Conservation (phyloP, 352 stramenopile genomes). For the Pythium pectinolyticum region DNA sequence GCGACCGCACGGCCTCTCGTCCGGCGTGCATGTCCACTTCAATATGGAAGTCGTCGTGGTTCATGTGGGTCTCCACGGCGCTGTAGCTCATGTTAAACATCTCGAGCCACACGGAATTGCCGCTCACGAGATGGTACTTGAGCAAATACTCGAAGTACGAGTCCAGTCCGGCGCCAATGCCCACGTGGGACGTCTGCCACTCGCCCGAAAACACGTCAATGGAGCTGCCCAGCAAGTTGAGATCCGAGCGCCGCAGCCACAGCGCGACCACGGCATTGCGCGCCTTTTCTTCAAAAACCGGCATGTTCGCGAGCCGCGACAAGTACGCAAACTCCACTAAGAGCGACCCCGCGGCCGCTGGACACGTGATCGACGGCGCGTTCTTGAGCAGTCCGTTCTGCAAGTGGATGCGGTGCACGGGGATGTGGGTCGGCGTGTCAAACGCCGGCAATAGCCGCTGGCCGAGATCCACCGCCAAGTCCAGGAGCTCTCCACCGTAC, state of each 20-base stretch:
- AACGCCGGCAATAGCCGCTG: conserved; percentile 96
- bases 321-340: conserved; percentile 96
- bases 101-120: conserved; percentile 87
- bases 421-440: conserved; percentile 93
- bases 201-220: conserved; percentile 91
- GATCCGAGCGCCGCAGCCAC: conserved; percentile 67
- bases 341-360: conserved; percentile 95
- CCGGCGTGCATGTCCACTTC: conserved; percentile 89
- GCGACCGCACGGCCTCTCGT: conserved; percentile 50
- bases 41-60: conserved; percentile 74
- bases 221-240: conserved; percentile 94
- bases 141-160: conserved; percentile 98
- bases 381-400: conserved; percentile 43
- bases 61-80: conserved; percentile 74
- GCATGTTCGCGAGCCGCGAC: conserved; percentile 69
- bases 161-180: conserved; percentile 93
- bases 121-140: conserved; percentile 97
- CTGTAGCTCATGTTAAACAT: conserved; percentile 91
- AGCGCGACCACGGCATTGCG: conserved; percentile 67
- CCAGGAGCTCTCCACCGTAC: conserved; percentile 94
- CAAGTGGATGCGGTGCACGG: conserved; percentile 97
- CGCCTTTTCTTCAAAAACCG: conserved; percentile 62
- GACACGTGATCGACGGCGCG: conserved; percentile 91
- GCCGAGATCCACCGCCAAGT: conserved; percentile 94
- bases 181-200: conserved; percentile 73